phyloP scores from a whole-genome alignment of 345 rosid genomes.

The Eucalyptus polybractea region DNA sequence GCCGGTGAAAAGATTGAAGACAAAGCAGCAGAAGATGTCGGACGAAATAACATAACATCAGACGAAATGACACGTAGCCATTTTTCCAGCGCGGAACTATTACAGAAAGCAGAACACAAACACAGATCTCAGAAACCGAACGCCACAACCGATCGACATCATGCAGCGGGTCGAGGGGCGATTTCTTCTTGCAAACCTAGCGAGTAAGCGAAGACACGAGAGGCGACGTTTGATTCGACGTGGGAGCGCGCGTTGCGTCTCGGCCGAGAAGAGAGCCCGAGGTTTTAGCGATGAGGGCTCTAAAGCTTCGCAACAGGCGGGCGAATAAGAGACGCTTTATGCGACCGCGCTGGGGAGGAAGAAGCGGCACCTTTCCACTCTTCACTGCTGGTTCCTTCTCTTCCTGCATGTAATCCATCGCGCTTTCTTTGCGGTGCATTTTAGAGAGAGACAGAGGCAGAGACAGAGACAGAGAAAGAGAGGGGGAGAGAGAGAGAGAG shows the following conservation, averaged over 20 bases:
- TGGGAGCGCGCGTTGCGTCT: neutral
- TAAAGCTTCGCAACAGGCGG: neutral
- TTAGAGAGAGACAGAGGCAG: neutral
- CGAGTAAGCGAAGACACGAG: neutral
- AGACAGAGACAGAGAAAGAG: too few relatives aligned
- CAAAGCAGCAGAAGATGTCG: neutral
- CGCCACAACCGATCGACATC: neutral
- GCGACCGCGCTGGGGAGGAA: neutral
- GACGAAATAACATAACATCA: neutral
- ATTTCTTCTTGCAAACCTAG: neutral
- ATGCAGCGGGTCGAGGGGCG: neutral
- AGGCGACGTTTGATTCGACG: neutral
- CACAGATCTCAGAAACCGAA: neutral
- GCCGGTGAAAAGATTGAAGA: neutral
- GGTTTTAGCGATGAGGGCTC: neutral
- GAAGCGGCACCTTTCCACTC: neutral
- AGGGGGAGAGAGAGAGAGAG: rapidly evolving
- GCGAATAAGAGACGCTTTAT: neutral
- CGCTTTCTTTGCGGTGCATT: neutral
- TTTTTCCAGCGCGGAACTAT: neutral
- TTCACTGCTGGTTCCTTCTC: neutral
- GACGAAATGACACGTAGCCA: neutral
- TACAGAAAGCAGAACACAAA: neutral
- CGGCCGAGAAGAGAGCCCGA: neutral
- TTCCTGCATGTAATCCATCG: neutral